These are phyloP conservation scores for Penicillium mononematosum DNA, from an alignment of 495 filamentous ascomycete genomes.

Conservation along the genomic window DNA sequence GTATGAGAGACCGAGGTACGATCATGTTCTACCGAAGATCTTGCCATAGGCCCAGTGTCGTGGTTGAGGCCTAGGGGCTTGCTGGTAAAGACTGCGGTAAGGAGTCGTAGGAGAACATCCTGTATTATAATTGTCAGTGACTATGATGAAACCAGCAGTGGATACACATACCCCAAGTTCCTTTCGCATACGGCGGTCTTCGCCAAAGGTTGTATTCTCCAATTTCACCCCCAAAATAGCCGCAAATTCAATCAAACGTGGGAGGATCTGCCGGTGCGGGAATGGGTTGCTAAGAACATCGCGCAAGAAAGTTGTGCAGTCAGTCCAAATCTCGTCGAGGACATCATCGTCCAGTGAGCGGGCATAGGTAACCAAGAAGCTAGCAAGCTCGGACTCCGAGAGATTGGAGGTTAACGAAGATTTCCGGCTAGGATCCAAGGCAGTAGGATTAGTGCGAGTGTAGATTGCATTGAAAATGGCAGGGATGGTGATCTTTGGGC, in stretches of 20 bases:
- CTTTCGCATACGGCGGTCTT: slow-evolving; percentile 89
- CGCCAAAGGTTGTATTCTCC: slow-evolving; percentile 96
- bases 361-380: slow-evolving; percentile 86
- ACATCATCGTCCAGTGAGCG: slow-evolving; percentile 91
- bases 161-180: slow-evolving; percentile 74
- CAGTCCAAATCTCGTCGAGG: slow-evolving; percentile 98
- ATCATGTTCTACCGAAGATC: slow-evolving; percentile 48
- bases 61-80: slow-evolving; percentile 64
- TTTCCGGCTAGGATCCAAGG: slow-evolving; percentile 74
- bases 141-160: background rate
- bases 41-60: slow-evolving; percentile 40
- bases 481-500: slow-evolving; percentile 89
- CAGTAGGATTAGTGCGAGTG: slow-evolving; percentile 81
- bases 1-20: slow-evolving; percentile 38
- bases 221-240: slow-evolving; percentile 89
- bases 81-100: slow-evolving; percentile 89
- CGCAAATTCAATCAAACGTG: slow-evolving; percentile 82
- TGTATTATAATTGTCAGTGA: slow-evolving; percentile 41
- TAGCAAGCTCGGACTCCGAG: slow-evolving; percentile 75
- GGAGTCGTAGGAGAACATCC: slow-evolving; percentile 85
- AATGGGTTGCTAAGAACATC: slow-evolving; percentile 93
- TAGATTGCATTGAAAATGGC: slow-evolving; percentile 98
- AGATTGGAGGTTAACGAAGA: slow-evolving; percentile 84
- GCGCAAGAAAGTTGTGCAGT: slow-evolving; percentile 86
- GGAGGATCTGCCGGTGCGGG: slow-evolving; percentile 87